These are phyloP conservation scores for Hortiboletus rubellus DNA, from an alignment of 1,284 basidiomycete species.

Conservation along the genomic window DNA sequence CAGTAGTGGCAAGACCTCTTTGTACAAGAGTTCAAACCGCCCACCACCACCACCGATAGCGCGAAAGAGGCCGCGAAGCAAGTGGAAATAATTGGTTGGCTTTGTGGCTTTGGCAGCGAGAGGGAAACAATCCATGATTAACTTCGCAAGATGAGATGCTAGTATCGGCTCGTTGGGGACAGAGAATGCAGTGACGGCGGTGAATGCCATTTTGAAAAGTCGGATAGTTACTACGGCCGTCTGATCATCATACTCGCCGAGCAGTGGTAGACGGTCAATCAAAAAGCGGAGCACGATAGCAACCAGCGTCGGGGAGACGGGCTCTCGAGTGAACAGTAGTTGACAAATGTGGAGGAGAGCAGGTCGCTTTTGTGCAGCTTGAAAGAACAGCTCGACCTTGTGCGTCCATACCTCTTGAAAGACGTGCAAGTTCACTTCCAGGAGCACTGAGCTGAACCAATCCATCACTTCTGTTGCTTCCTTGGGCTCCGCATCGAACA, in stretches of 20 bases:
- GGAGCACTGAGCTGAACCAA: conserved; percentile 75
- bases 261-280: conserved; percentile 76
- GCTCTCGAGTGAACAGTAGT: conserved; percentile 81
- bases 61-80: conserved; percentile 93
- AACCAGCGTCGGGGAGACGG: conserved; percentile 87
- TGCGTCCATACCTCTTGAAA: conserved; percentile 95
- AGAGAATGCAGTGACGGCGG: conserved; percentile 82
- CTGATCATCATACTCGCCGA: conserved; percentile 86
- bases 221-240: conserved; percentile 82
- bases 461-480: conserved; percentile 91
- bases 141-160: conserved; percentile 88
- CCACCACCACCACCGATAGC: conserved; percentile 96
- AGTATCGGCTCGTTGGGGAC: conserved; percentile 87
- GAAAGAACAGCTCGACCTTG: conserved; percentile 88
- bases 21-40: conserved; percentile 93
- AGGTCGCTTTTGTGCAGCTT: conserved; percentile 74
- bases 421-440: conserved; percentile 85
- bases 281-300: conserved; percentile 91
- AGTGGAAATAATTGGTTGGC: conserved; percentile 91
- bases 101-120: conserved; percentile 90
- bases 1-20: conserved; percentile 93
- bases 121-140: conserved; percentile 98
- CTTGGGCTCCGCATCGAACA: conserved; percentile 82
- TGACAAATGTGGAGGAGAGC: conserved; percentile 87
- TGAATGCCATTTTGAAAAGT: conserved; percentile 96